A percentile compares a stretch with the other conserved stretches of the same genome.
phyloP scores from a whole-genome alignment of 2,329 filamentous ascomycete species.

The Graphium sp. region DNA sequence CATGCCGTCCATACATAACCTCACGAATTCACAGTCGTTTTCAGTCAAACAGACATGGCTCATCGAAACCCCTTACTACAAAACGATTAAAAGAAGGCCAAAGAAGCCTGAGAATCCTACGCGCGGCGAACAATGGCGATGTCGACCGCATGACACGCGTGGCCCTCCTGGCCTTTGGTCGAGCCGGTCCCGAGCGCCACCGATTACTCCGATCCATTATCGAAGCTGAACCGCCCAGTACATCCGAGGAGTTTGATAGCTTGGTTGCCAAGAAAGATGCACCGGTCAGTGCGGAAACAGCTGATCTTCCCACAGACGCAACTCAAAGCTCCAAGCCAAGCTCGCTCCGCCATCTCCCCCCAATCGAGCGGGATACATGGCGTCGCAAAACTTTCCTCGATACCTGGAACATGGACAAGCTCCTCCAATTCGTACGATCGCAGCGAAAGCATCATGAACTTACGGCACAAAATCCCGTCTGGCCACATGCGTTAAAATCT shows the following conservation, averaged over 20 bases:
- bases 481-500: conserved; percentile 12
- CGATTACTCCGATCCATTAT: conserved; percentile 24
- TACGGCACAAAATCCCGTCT: conserved; percentile 9
- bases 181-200: conserved; percentile 31
- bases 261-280: too few species aligned
- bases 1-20: conserved; percentile 26
- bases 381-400: conserved; percentile 19
- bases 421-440: conserved; percentile 21
- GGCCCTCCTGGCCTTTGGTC: conserved; percentile 31
- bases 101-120: conserved; percentile 26
- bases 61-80: conserved; percentile 16
- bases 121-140: conserved; percentile 35
- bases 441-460: conserved; percentile 18
- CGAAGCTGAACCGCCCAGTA: conserved; percentile 15
- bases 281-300: conserved; percentile 16
- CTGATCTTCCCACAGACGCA: too few species aligned
- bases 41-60: conserved; percentile 14
- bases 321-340: too few species aligned
- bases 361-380: neutral
- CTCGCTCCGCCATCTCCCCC: too few species aligned
- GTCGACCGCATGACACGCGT: conserved; percentile 26
- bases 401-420: conserved; percentile 29
- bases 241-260: too few species aligned
- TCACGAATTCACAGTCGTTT: conserved; percentile 27
- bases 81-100: too few species aligned